phyloP scores from a whole-genome alignment of 164 flowering plant genomes.

The Chloranthus sessilifolius region DNA sequence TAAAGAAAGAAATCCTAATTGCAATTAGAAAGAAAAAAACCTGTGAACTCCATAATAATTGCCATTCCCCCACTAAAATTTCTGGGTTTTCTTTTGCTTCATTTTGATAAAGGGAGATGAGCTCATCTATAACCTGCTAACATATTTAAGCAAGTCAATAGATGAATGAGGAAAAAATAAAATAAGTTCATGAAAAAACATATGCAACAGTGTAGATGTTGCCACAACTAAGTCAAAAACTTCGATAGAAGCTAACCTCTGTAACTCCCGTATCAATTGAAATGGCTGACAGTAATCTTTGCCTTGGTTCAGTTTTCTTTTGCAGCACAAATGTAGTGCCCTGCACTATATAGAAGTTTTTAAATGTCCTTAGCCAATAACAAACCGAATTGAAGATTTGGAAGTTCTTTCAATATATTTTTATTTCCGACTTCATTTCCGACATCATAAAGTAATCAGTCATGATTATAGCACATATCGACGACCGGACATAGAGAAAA shows the following conservation, averaged over 20 bases:
- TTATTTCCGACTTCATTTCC: too few relatives aligned
- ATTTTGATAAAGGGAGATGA: constrained; percentile 34
- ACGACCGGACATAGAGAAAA: too few relatives aligned
- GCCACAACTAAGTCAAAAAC: too few relatives aligned
- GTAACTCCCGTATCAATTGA: constrained; percentile 42
- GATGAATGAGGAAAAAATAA: too few relatives aligned
- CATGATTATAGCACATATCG: too few relatives aligned
- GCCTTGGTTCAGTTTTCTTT: constrained; percentile 79
- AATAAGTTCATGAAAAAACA: too few relatives aligned
- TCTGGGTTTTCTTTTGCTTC: constrained; percentile 33
- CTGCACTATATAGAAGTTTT: constrained; percentile 70
- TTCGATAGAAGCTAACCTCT: constrained; percentile 49
- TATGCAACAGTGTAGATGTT: too few relatives aligned
- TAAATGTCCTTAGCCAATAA: constrained; percentile 24
- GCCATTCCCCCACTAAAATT: constrained; percentile 76
- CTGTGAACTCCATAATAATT: constrained; percentile 93
- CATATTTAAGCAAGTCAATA: too few relatives aligned
- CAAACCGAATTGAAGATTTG: neutral
- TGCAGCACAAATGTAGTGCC: constrained; percentile 98
- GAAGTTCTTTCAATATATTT: too few relatives aligned
- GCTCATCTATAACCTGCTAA: constrained; percentile 66
- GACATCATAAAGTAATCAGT: too few relatives aligned
- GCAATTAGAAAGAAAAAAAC: constrained; percentile 20
- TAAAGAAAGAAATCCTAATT: too few relatives aligned
- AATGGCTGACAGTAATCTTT: constrained; percentile 64